Evolutionary conservation across 805 yeast species (phyloP).

Genomic region (Hanseniaspora singularis): DNA sequence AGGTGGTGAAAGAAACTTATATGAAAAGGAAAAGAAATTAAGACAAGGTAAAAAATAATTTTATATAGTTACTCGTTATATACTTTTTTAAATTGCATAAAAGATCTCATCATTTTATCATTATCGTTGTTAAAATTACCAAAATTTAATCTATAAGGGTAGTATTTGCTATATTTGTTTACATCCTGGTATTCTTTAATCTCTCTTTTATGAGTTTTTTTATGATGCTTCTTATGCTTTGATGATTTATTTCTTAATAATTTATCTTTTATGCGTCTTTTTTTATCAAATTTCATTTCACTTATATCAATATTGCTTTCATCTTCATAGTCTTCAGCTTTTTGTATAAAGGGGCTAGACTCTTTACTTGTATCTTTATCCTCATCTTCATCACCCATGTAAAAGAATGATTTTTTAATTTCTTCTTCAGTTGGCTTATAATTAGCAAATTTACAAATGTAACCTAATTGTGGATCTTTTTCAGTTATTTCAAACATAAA

Average conservation of each 20-base stretch:
- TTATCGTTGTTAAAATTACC: neutral
- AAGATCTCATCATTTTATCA: conserved; percentile 15
- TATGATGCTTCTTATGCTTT: neutral
- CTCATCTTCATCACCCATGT: conserved; percentile 17
- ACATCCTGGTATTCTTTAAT: neutral
- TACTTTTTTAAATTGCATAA: conserved; percentile 10
- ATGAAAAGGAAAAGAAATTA: conserved; percentile 70
- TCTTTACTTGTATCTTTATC: conserved; percentile 13
- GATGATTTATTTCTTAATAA: conserved; percentile 1
- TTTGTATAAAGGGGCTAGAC: conserved; percentile 11
- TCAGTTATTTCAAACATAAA: conserved; percentile 82
- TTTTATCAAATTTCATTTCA: conserved; percentile 11
- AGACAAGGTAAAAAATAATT: conserved; percentile 38
- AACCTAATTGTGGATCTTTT: conserved; percentile 88
- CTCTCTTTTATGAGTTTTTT: neutral
- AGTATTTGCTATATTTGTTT: neutral
- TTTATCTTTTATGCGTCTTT: conserved; percentile 12
- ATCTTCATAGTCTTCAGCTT: conserved; percentile 15
- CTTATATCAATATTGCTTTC: conserved; percentile 10
- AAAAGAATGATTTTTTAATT: conserved; percentile 16
- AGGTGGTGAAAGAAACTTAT: conserved; percentile 87
- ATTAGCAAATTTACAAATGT: conserved; percentile 89
- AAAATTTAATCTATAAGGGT: neutral
- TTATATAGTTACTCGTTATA: conserved; percentile 1
- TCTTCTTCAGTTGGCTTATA: conserved; percentile 38